phyloP scores from a whole-genome alignment of 257 asterid genomes.

The Paraleonurus japonicus region DNA sequence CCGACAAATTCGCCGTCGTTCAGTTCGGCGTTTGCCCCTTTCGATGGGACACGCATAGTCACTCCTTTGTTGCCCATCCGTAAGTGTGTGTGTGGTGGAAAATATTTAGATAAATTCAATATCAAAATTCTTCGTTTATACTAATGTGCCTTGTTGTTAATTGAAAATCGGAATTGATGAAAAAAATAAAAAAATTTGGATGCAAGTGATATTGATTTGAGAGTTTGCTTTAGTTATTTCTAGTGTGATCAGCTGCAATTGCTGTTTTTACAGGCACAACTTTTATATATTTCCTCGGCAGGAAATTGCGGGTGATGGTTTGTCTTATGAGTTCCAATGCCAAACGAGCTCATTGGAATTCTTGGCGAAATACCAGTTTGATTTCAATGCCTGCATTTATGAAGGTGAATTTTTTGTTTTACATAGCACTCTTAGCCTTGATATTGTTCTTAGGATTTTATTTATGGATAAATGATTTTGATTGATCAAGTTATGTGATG shows the following conservation, averaged over 20 bases:
- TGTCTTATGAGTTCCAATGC: slow-evolving; percentile 68
- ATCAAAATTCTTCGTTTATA: neutral
- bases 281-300: slow-evolving; percentile 78
- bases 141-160: neutral
- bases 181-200: too few species aligned
- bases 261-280: slow-evolving; percentile 64
- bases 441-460: neutral
- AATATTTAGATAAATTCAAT: too few species aligned
- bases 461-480: neutral
- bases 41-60: slow-evolving; percentile 60
- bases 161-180: neutral
- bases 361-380: slow-evolving; percentile 84
- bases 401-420: slow-evolving; percentile 54
- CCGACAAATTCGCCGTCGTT: slow-evolving; percentile 88
- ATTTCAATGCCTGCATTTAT: slow-evolving; percentile 75
- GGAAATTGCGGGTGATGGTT: slow-evolving; percentile 54
- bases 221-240: neutral
- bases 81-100: slow-evolving; percentile 45
- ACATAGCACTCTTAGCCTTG: neutral
- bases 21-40: slow-evolving; percentile 98
- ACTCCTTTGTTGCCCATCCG: slow-evolving; percentile 83
- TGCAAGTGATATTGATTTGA: neutral
- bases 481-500: slow-evolving; percentile 1
- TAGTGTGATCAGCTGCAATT: slow-evolving; percentile 21
- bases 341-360: slow-evolving; percentile 89